phyloP scores from a whole-genome alignment of 2,329 filamentous ascomycete genomes.

The Penicillium aurantiogriseum region DNA sequence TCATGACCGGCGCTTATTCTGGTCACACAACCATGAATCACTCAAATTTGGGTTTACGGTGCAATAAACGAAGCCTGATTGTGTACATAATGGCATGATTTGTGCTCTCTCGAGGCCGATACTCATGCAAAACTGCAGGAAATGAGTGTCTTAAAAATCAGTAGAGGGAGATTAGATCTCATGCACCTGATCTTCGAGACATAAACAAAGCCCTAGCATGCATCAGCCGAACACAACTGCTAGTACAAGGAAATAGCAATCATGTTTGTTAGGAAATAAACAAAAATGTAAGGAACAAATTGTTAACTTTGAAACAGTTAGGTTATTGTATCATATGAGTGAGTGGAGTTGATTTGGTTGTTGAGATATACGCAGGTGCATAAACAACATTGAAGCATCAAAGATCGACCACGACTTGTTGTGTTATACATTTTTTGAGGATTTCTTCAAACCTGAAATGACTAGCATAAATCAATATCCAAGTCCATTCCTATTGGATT shows the following conservation, averaged over 20 bases:
- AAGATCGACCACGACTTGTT: background rate
- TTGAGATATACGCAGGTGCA: background rate
- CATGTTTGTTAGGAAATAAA: background rate
- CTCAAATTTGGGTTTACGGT: background rate
- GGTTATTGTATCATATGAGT: background rate
- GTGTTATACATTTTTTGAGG: background rate
- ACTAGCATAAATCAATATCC: background rate
- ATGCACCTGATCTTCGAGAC: background rate
- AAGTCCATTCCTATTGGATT: too few species aligned
- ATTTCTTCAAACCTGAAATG: background rate
- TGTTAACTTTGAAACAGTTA: background rate
- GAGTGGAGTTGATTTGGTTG: background rate
- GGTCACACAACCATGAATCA: background rate
- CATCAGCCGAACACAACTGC: background rate
- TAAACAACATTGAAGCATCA: background rate
- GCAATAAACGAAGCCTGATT: background rate
- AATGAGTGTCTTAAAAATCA: constrained; percentile 6
- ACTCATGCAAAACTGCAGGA: background rate
- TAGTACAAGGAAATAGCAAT: background rate
- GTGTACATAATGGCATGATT: background rate
- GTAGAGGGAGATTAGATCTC: background rate
- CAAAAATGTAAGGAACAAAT: background rate
- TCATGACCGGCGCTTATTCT: background rate
- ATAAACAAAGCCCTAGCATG: constrained; percentile 4
- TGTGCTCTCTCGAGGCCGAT: background rate